phyloP scores from a whole-genome alignment of 1,284 basidiomycete genomes.

The Naganishia sp. region DNA sequence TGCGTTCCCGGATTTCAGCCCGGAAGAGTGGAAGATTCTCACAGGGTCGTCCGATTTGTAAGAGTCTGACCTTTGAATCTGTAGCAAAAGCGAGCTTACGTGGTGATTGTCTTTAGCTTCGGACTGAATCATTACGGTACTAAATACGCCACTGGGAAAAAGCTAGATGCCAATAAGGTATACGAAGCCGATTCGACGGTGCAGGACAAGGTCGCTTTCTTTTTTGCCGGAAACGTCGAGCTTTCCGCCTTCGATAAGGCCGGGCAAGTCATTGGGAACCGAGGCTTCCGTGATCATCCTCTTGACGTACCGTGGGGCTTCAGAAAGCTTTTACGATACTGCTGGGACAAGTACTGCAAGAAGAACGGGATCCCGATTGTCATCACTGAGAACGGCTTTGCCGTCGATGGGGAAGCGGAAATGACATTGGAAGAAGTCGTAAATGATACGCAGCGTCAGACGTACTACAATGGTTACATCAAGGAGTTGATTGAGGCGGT shows the following conservation, averaged over 20 bases:
- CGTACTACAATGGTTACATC: conserved; percentile 40
- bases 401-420: conserved; percentile 15
- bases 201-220: conserved; percentile 3
- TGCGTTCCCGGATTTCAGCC: conserved; percentile 26
- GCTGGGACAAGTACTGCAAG: conserved; percentile 14
- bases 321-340: conserved; percentile 32
- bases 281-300: conserved; percentile 41
- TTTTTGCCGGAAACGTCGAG: conserved; percentile 22
- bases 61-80: background rate
- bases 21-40: conserved; percentile 35
- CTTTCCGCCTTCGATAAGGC: conserved; percentile 26
- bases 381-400: conserved; percentile 36
- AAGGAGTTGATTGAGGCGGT: conserved; percentile 37
- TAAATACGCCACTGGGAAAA: conserved; percentile 32
- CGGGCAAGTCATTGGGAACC: conserved; percentile 36
- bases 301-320: conserved; percentile 38
- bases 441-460: conserved; percentile 35
- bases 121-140: conserved; percentile 42
- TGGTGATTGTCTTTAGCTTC: conserved; percentile 30
- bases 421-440: conserved; percentile 30
- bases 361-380: conserved; percentile 30
- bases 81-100: background rate
- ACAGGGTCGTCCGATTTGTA: conserved; percentile 36
- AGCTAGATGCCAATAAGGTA: conserved; percentile 8
- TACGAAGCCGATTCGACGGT: conserved; percentile 5